Percentiles rank a stretch among this genome's conserved stretches.
phyloP scores from a whole-genome alignment of 805 yeast species.

The Pichia pseudocactophila region DNA sequence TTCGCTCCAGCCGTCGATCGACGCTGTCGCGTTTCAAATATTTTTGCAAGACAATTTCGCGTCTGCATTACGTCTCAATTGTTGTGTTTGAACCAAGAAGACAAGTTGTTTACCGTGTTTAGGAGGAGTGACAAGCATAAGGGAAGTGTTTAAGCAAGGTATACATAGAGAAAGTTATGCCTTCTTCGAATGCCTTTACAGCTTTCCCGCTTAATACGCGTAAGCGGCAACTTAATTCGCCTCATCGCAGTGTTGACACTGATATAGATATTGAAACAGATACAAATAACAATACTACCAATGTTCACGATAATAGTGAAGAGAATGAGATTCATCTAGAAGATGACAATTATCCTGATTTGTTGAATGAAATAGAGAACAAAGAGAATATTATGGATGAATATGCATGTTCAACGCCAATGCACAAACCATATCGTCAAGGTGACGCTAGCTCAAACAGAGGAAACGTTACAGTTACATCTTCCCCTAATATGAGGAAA shows the following conservation, averaged over 20 bases:
- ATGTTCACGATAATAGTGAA: not conserved
- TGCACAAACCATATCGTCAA: not conserved
- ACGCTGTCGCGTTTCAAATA: no score
- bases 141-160: not conserved
- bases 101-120: no score
- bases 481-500: not conserved
- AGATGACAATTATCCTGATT: no score
- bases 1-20: no score
- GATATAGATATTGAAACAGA: not conserved
- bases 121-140: not conserved
- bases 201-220: slow-evolving; percentile 1
- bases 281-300: not conserved
- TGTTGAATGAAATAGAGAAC: not conserved
- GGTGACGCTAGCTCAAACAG: not conserved
- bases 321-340: no score
- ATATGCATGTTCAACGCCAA: not conserved
- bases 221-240: slow-evolving; percentile 1
- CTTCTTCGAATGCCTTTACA: not conserved
- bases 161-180: not conserved
- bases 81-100: no score
- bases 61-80: no score
- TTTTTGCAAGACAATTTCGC: no score
- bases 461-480: not conserved
- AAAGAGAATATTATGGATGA: not conserved
- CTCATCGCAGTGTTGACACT: not conserved